Evolutionary conservation across 2,329 filamentous ascomycete genomes (phyloP).

Genomic region (Fusarium liriodendri): DNA sequence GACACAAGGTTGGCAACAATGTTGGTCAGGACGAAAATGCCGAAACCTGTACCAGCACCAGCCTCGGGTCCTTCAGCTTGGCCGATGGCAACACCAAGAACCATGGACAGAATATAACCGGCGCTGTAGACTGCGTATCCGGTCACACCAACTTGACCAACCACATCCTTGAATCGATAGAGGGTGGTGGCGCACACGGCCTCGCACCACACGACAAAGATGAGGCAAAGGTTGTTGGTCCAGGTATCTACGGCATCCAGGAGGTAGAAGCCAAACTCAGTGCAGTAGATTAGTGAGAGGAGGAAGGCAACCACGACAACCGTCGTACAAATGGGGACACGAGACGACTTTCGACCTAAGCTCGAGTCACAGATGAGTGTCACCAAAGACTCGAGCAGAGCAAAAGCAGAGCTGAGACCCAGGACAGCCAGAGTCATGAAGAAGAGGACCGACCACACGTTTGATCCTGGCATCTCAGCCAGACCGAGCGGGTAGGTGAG

Average conservation of each 20-base stretch:
- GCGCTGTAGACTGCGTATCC: background rate
- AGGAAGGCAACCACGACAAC: background rate
- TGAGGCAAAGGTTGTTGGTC: background rate
- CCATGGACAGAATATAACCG: background rate
- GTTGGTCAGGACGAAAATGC: background rate
- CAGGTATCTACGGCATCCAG: background rate
- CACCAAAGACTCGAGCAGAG: conserved; percentile 45
- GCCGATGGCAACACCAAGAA: background rate
- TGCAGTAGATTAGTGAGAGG: background rate
- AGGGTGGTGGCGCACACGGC: background rate
- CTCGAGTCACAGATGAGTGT: conserved; percentile 45
- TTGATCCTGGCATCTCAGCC: conserved; percentile 64
- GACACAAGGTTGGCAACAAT: background rate
- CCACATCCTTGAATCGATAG: background rate
- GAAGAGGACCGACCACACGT: conserved; percentile 64
- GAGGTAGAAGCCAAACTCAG: background rate
- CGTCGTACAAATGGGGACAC: background rate
- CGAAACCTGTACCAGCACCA: background rate
- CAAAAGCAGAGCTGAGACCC: conserved; percentile 57
- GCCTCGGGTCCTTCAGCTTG: background rate
- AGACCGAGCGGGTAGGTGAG: conserved; percentile 64
- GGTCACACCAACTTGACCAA: background rate
- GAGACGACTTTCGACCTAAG: background rate
- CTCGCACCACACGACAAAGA: background rate
- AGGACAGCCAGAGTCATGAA: conserved; percentile 66